Base-by-base conservation (phyloP, 495 filamentous ascomycete genomes). In the Clohesyomyces aquaticus region DNA sequence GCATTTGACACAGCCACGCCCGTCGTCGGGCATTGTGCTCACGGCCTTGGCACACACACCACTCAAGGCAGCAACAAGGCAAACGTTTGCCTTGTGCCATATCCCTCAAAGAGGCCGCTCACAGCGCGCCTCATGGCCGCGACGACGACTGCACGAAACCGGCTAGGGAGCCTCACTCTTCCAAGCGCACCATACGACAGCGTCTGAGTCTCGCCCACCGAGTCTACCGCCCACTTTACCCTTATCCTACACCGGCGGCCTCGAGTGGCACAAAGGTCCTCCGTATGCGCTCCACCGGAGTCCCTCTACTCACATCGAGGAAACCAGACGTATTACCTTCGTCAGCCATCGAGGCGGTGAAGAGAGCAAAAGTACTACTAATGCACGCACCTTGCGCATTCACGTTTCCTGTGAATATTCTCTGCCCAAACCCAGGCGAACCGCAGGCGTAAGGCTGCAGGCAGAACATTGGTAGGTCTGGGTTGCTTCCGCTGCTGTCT, bases 341-440 rank as follows among this genome's bases (percentile, higher is more conserved):
- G 65, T 68, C 66, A 70, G 67, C 63, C 14, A n/a, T 28, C 22
- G 55, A 49, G 62, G 67, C 63, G 63, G 67, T 70, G 67, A 59
- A 45, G 21, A 25, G 62, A 35, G n/a, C 57, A 55, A 26, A 27
- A 63, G 61, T 60, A 69, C 61, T 70, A 70, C 67, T 70, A 70
- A 70, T 70, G 67, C 64, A 47, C 45, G 22, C 55, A 47, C 35
- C 67, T 42, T 60, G 64, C 58, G 52, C 58, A 35, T 43, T 58
- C 42, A 22, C 29, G 23, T 16, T n/a, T 8, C 46, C 38, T 42
- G 50, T 35, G 51, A 66, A 56, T 26, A 27, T 63, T 35, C 14
- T 28, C 23, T 22, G 16, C 32, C 50, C 23, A 46, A 56, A 29
- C 38, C 53, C 25, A 64, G 65, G 65, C 61, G 43, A 56, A 59